These are phyloP conservation scores for Rhodomyrtus psidioides DNA, from an alignment of 441 rosid species.

Conservation along the genomic window DNA sequence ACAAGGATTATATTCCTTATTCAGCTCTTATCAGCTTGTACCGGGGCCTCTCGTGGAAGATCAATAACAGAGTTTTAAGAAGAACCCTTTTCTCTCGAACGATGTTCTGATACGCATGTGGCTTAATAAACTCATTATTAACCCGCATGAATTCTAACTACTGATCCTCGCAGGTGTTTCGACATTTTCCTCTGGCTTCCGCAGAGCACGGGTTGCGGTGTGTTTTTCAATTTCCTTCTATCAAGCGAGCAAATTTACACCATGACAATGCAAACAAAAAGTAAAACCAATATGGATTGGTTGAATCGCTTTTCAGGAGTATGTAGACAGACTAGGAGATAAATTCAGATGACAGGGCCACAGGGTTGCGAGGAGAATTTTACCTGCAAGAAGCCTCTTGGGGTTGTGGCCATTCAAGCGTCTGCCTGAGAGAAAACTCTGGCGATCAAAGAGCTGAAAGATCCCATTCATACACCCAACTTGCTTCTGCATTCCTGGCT, in stretches of 20 bases:
- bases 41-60: neutral
- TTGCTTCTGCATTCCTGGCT: conserved; percentile 71
- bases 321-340: conserved; percentile 10
- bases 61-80: neutral
- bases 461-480: conserved; percentile 91
- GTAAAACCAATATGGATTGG: neutral
- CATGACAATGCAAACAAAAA: neutral
- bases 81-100: neutral
- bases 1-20: neutral
- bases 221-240: neutral
- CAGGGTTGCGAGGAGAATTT: neutral
- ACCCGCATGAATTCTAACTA: neutral
- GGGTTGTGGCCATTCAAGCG: conserved; percentile 30
- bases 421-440: conserved; percentile 46
- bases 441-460: conserved; percentile 74
- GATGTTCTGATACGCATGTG: neutral
- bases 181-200: neutral
- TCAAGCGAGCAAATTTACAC: neutral
- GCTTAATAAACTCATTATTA: neutral
- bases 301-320: neutral
- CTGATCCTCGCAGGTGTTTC: neutral
- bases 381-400: conserved; percentile 55
- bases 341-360: neutral
- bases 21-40: neutral
- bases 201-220: neutral